A percentile compares a stretch with the other conserved stretches of the same genome.
Conservation (phyloP, 768 basidiomycete genomes). For the Leccinum subtestaceum region DNA sequence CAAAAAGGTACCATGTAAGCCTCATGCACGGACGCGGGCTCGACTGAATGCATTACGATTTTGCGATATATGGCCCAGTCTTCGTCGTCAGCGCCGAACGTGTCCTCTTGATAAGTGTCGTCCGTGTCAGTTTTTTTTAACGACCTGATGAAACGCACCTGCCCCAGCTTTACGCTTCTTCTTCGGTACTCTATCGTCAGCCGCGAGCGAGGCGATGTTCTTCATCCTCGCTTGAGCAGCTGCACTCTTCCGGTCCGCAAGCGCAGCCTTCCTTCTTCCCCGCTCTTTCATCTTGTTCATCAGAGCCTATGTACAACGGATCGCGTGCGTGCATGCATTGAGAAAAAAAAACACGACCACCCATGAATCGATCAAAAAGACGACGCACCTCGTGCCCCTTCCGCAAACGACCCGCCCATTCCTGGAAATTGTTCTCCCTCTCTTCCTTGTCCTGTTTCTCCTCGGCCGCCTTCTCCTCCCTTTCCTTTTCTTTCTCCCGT, state of each 20-base stretch:
- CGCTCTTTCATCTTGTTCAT: conserved; percentile 87
- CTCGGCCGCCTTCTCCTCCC: conserved; percentile 60
- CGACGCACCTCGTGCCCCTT: conserved; percentile 73
- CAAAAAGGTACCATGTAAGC: background rate
- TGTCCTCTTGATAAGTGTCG: conserved; percentile 61
- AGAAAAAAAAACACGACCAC: background rate
- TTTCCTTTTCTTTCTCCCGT: conserved; percentile 85
- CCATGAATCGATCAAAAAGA: background rate
- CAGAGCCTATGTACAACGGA: conserved; percentile 46
- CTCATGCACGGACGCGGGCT: background rate
- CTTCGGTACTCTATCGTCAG: conserved; percentile 78
- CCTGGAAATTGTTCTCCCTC: conserved; percentile 63
- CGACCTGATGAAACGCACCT: conserved; percentile 43
- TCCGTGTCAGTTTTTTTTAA: background rate
- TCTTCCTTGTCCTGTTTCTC: conserved; percentile 69
- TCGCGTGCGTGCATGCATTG: background rate
- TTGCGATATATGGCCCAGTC: conserved; percentile 99
- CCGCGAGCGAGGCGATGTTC: conserved; percentile 87
- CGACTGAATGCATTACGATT: conserved; percentile 55
- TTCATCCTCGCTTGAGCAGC: conserved; percentile 97
- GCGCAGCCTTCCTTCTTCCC: conserved; percentile 70
- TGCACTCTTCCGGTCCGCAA: conserved; percentile 90
- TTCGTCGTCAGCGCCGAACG: conserved; percentile 90
- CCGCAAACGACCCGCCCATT: conserved; percentile 73
- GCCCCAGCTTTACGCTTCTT: conserved; percentile 82